Evolutionary conservation across 2,329 filamentous ascomycete species (phyloP).

Genomic region (Passalora sequoiae): DNA sequence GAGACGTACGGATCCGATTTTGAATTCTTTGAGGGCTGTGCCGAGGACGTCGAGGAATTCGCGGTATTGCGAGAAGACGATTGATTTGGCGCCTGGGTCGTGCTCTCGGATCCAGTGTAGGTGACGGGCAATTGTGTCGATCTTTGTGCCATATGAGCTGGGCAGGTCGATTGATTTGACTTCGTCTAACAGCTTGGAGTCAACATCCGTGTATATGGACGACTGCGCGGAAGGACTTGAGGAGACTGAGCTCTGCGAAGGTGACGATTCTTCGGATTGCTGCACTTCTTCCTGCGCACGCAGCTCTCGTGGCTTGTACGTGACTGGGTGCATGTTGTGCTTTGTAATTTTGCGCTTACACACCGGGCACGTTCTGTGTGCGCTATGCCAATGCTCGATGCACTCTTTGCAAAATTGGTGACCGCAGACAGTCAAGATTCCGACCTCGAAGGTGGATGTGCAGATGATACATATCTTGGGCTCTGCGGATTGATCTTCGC

Average conservation of each 20-base stretch:
- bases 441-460: conserved; percentile 67
- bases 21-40: conserved; percentile 63
- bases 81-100: conserved; percentile 81
- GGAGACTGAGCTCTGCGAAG: conserved; percentile 7
- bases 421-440: conserved; percentile 78
- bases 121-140: conserved; percentile 70
- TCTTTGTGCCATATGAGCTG: conserved; percentile 76
- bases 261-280: conserved; percentile 6
- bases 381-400: conserved; percentile 69
- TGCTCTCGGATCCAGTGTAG: conserved; percentile 77
- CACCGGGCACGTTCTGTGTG: conserved; percentile 71
- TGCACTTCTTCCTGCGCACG: conserved; percentile 56
- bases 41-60: conserved; percentile 73
- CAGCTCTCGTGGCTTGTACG: conserved; percentile 69
- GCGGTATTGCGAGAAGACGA: conserved; percentile 89
- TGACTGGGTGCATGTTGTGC: conserved; percentile 77
- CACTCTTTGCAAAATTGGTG: conserved; percentile 92
- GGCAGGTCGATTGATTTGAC: conserved; percentile 75
- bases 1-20: conserved; percentile 69
- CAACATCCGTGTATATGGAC: conserved; percentile 73
- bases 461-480: conserved; percentile 78
- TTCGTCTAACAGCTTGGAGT: conserved; percentile 63
- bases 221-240: conserved; percentile 18
- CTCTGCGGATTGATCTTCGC: conserved; percentile 50
- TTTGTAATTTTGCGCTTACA: conserved; percentile 67